phyloP scores from a whole-genome alignment of 306 rosid species.

The Hippophae tibetana region DNA sequence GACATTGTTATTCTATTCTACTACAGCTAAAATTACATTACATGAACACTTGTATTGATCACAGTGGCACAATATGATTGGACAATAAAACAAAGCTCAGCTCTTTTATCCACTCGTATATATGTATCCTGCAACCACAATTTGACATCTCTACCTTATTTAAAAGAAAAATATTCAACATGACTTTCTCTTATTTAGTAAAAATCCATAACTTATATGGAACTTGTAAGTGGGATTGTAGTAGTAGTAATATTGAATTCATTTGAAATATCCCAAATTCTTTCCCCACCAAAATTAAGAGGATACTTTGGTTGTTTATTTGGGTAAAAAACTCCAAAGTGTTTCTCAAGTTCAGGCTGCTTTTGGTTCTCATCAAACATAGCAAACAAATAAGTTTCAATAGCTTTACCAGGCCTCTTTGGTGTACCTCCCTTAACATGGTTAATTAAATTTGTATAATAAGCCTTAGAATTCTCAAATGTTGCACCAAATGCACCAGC shows the following conservation, averaged over 20 bases:
- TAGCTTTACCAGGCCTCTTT: conserved; percentile 33
- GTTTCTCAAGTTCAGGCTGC: conserved; percentile 21
- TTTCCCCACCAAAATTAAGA: conserved; percentile 22
- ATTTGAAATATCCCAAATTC: conserved; percentile 7
- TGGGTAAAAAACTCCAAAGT: conserved; percentile 29
- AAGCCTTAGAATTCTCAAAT: conserved; percentile 36
- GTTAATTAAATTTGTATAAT: conserved; percentile 36
- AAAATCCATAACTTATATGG: conserved; percentile 8
- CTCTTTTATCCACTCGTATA: too few relatives aligned
- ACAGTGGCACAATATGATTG: too few relatives aligned
- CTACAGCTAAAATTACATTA: too few relatives aligned
- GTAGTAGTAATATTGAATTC: conserved; percentile 8
- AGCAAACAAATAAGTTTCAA: conserved; percentile 34
- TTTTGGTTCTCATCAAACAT: conserved; percentile 34
- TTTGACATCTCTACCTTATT: background rate
- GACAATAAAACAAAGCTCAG: too few relatives aligned
- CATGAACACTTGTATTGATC: too few relatives aligned
- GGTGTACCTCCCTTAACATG: conserved; percentile 55
- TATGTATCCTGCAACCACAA: too few relatives aligned
- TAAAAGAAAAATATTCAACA: background rate
- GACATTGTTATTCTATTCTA: background rate
- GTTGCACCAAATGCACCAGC: conserved; percentile 39
- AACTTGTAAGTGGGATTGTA: conserved; percentile 13
- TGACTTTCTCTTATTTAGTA: background rate
- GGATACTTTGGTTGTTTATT: conserved; percentile 21